Base-by-base conservation (phyloP, 2,329 filamentous ascomycete species). In the Cytospora paraplurivora region DNA sequence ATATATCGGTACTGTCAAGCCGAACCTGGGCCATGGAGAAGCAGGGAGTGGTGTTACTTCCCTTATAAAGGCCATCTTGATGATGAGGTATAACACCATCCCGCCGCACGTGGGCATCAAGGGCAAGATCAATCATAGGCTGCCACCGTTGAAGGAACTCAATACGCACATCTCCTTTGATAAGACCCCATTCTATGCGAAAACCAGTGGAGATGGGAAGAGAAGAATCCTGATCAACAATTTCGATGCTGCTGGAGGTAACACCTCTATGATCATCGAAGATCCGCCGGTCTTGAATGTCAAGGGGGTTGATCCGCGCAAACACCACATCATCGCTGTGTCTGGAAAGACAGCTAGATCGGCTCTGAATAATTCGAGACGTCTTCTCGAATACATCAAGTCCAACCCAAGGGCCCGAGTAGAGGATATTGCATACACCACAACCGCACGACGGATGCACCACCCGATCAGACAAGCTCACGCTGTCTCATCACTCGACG, bases 171-270 rank as follows among this genome's bases (percentile, higher is more conserved):
- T 62, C 5, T 54, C 53, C 15, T 68, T 80, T 84, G 4, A 17
- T 4, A 41, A 35, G 13, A 89, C 88, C 54, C 75, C 89, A 1
- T 86, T 86, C 0, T 85, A 89, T 71, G 80, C 82, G 3, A 15
- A 15, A 34, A 19, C 58, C 21, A 35, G 54, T 12, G 49, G 50
- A 32, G 41, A 51, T 12, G 33, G 32, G 0, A 51, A 59, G 3
- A 76, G 81, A 32, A 73, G 77, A 7, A 76, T 82, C 11, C 83
- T 84, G 62, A 72, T 89, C 66, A 91, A 91, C 77, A 90, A 89
- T 75, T 90, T 90, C 71, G 85, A 84, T 67, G 89, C 88, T 3
- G 87, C 88, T 56, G 88, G 88, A 67, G 88, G 88, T 38, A 92
- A 92, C 74, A 90, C 88, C 1, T 84, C 86, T 17, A 72, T 91